These are phyloP conservation scores for Lasiodiplodia sp. DNA, from an alignment of 2,329 filamentous ascomycete genomes.

Conservation along the genomic window DNA sequence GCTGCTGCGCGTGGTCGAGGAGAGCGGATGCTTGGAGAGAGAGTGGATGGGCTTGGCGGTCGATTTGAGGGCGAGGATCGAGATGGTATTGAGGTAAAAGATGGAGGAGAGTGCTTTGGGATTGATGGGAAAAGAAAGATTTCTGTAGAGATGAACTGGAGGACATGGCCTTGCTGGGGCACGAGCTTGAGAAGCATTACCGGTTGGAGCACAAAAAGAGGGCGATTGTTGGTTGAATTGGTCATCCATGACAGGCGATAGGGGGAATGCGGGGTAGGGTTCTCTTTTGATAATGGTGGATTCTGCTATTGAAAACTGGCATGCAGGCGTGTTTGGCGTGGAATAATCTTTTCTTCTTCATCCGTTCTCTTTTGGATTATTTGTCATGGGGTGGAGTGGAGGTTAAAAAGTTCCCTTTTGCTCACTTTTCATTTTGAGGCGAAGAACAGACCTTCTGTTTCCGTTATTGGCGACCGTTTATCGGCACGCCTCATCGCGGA, in stretches of 20 bases:
- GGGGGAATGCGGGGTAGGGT: neutral
- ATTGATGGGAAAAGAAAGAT: neutral
- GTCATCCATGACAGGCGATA: neutral
- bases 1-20: constrained; percentile 51
- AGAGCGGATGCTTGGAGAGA: constrained; percentile 50
- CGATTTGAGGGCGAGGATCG: constrained; percentile 30
- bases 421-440: neutral
- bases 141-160: neutral
- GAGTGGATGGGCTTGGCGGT: constrained; percentile 42
- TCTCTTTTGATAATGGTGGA: neutral
- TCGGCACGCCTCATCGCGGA: neutral
- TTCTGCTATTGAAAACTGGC: neutral
- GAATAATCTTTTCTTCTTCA: neutral
- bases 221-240: neutral
- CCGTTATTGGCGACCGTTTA: neutral
- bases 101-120: neutral
- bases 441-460: neutral
- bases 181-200: neutral
- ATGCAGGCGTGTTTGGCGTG: constrained; percentile 23
- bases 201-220: neutral
- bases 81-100: constrained; percentile 20
- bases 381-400: neutral
- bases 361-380: neutral
- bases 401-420: constrained; percentile 4
- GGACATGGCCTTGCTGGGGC: neutral